Evolutionary conservation across 148 eudicot genomes (phyloP).

Genomic region (Vaccinium darrowii): DNA sequence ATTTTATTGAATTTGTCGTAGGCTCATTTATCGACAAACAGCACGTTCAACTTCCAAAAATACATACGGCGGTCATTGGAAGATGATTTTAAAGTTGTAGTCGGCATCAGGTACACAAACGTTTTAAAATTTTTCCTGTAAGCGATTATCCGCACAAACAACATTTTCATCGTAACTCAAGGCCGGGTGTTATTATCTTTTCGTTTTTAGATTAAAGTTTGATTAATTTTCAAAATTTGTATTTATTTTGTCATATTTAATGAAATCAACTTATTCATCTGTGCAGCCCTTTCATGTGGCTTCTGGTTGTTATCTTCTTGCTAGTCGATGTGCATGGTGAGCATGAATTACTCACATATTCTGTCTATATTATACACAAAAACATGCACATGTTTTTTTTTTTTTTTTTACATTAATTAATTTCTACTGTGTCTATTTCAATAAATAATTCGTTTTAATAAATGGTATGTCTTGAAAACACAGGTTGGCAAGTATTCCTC

Average conservation of each 20-base stretch:
- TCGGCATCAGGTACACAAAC: slow-evolving; percentile 34
- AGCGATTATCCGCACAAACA: too few species aligned
- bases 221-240: not conserved
- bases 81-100: slow-evolving; percentile 46
- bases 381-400: not conserved
- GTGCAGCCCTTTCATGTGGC: slow-evolving; percentile 47
- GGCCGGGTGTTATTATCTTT: too few species aligned
- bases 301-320: slow-evolving; percentile 38
- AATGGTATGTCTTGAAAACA: not conserved
- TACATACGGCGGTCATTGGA: slow-evolving; percentile 45
- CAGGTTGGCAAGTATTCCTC: slow-evolving; percentile 45
- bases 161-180: too few species aligned
- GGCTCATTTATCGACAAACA: slow-evolving; percentile 43
- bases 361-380: not conserved
- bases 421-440: not conserved
- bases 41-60: slow-evolving; percentile 41
- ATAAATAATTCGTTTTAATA: not conserved
- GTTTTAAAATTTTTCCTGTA: not conserved
- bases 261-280: not conserved
- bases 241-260: not conserved
- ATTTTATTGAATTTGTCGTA: not conserved
- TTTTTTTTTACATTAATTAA: not conserved
- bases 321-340: slow-evolving; percentile 46
- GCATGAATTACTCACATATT: not conserved
- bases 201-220: too few species aligned